These are phyloP conservation scores for Leccinum angustisporum DNA, from an alignment of 1,284 basidiomycete species.

Conservation along the genomic window DNA sequence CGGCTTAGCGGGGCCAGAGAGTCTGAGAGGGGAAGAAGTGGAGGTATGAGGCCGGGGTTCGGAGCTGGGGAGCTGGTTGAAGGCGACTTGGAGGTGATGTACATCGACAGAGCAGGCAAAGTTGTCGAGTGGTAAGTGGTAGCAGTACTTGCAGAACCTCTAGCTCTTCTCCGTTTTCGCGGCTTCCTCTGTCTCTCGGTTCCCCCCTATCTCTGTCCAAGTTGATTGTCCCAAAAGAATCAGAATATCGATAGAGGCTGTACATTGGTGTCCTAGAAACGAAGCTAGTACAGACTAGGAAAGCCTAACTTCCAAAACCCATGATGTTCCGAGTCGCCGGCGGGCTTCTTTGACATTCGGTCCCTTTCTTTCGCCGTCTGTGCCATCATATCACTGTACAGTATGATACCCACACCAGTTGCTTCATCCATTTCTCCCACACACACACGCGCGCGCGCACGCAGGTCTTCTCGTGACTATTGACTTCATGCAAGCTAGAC, in stretches of 20 bases:
- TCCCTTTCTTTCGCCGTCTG: not conserved
- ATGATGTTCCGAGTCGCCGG: not conserved
- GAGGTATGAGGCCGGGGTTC: not conserved
- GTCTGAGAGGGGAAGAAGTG: not conserved
- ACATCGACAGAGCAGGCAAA: not conserved
- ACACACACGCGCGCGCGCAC: not conserved
- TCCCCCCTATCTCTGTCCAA: not conserved
- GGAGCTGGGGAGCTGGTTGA: not conserved
- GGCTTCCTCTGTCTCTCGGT: no score
- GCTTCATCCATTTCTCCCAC: not conserved
- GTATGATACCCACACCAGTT: no score
- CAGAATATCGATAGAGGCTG: conserved; percentile 11
- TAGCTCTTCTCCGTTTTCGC: no score
- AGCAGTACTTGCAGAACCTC: not conserved
- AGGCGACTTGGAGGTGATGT: not conserved
- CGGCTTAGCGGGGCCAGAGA: not conserved
- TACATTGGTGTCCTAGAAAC: conserved; percentile 17
- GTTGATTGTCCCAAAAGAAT: not conserved
- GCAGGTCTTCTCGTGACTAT: not conserved
- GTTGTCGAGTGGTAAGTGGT: not conserved
- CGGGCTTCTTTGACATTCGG: not conserved
- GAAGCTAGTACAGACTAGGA: not conserved
- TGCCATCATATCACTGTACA: not conserved
- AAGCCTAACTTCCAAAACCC: not conserved
- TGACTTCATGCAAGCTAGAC: not conserved